Evolutionary conservation across 1,284 basidiomycete species (phyloP), one percentile per base, ranked within the genome.

Genomic region (Tilletia indica): DNA sequence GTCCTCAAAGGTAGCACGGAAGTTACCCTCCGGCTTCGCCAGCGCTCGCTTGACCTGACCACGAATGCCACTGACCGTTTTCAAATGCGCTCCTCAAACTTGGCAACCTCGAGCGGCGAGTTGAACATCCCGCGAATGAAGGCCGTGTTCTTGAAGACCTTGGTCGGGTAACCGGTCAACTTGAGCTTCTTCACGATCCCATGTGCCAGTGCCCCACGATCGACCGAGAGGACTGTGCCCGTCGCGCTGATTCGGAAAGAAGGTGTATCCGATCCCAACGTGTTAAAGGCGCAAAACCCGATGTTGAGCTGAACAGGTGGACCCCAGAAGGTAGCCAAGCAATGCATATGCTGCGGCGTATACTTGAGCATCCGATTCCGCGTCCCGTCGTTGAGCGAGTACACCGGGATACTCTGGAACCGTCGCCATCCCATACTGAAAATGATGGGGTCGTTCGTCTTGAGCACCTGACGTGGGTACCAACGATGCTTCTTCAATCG

Each of bases 181-280:
- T 99, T 99, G 79, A 99, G 86, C 87, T 99, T 99, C 88, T 99
- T 99, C 77, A 99, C 94, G 76, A 99, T 98, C 87, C 92, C 93
- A 71, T 91, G 90, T 21, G 92, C 78, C 21, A 74, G 72, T n/a
- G 70, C 56, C 2, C 81, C 81, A 1, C 76, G 54, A 61, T 98
- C 94, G 72, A 97, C 90, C 84, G 97, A 94, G 48, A 98, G 88
- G 19, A 99, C 92, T 1, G 98, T 93, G 2, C 96, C 97, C 0
- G 94, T 97, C 0, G 96, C 96, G 8, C 91, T 91, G 56, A 99
- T 88, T 54, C 96, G 88, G 88, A 99, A 99, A 0, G 90, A 91
- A 0, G 91, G 86, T 0, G 87, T 87, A 0, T 90, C 89, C 19
- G 87, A 87, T 0, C 88, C 86, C 5, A 99, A 86, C 0, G 92